These are phyloP conservation scores for Pachysandra terminalis DNA, from an alignment of 164 flowering plant genomes.

Conservation along the genomic window DNA sequence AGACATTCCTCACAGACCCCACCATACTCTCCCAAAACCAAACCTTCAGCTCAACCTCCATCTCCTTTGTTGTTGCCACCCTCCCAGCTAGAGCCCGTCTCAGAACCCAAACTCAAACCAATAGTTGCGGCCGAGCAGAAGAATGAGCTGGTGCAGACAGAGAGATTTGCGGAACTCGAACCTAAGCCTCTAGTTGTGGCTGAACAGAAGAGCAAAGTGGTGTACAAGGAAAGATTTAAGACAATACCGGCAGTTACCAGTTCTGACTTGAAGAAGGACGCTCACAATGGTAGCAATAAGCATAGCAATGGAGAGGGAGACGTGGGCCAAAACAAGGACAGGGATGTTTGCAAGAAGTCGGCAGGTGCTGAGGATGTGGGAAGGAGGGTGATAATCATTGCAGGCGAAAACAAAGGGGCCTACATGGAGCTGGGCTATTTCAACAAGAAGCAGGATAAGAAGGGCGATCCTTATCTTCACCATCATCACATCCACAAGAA, in stretches of 20 bases:
- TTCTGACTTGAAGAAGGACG: not conserved
- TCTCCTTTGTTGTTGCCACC: slow-evolving; percentile 53
- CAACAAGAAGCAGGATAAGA: slow-evolving; percentile 13
- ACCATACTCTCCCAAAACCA: slow-evolving; percentile 26
- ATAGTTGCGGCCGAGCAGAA: too few relatives aligned
- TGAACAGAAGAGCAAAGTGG: slow-evolving; percentile 45
- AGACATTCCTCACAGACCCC: slow-evolving; percentile 18
- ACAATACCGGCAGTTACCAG: too few relatives aligned
- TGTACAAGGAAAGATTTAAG: slow-evolving; percentile 30
- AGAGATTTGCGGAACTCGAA: too few relatives aligned
- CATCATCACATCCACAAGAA: not conserved
- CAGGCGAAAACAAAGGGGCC: slow-evolving; percentile 89
- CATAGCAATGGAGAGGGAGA: too few relatives aligned
- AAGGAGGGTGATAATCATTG: slow-evolving; percentile 51
- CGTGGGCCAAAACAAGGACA: too few relatives aligned
- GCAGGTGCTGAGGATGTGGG: slow-evolving; percentile 31
- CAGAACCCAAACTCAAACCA: too few relatives aligned
- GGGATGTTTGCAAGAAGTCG: slow-evolving; percentile 21
- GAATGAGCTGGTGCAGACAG: too few relatives aligned
- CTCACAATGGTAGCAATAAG: not conserved
- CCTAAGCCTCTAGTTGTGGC: slow-evolving; percentile 28
- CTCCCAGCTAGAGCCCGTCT: slow-evolving; percentile 24
- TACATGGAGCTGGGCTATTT: slow-evolving; percentile 55
- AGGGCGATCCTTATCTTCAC: slow-evolving; percentile 12
- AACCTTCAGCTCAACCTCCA: slow-evolving; percentile 31